Base-by-base conservation (phyloP, 129 eudicot genomes). In the Saussurea involucrata region DNA sequence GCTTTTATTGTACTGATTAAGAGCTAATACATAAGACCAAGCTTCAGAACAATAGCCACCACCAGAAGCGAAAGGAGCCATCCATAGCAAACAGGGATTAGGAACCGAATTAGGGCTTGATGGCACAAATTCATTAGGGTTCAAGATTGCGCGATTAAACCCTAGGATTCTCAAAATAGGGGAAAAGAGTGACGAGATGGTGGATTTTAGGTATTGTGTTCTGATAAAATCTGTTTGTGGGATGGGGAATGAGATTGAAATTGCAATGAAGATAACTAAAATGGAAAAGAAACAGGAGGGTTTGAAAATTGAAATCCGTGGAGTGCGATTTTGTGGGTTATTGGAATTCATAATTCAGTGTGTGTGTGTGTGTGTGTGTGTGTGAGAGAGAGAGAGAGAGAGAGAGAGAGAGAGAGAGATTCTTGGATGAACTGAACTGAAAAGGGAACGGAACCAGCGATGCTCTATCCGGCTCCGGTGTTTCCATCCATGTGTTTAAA, bases 41-140 rank as follows among this genome's bases (percentile, higher is more conserved):
- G 96, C 98, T 81, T 92, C 98, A 37, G 96, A 90, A 44, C 96
- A 88, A 40, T 92, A 92, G 34, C 98, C 98, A 10, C 98, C 98
- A 31, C 98, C 98, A 17, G 96, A 88, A 66, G 88, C 72, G 63
- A 92, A 90, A 17, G 98, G 98, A 24, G 93, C 96, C 90, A 92
- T 88, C 98, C 98, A 92, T 74, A 88, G 71, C 4, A 92, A 34
- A 73, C 98, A 92, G 34, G 63, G 80, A 66, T 84, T 85, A 70
- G 88, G 71, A 40, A 42, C 64, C 2, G 33, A 24, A 29, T 49
- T 70, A 44, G 82, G 77, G 66, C 18, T 72, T 67, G 29, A 33
- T 18, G 71, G 34, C 10, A 24, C 25, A 12, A 66, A 68, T 5
- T 31, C 31, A 2, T 18, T 63, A 32, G 83, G 83, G 71, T 85